Conservation (phyloP, 140 eudicot genomes). For the Erigeron philadelphicus region DNA sequence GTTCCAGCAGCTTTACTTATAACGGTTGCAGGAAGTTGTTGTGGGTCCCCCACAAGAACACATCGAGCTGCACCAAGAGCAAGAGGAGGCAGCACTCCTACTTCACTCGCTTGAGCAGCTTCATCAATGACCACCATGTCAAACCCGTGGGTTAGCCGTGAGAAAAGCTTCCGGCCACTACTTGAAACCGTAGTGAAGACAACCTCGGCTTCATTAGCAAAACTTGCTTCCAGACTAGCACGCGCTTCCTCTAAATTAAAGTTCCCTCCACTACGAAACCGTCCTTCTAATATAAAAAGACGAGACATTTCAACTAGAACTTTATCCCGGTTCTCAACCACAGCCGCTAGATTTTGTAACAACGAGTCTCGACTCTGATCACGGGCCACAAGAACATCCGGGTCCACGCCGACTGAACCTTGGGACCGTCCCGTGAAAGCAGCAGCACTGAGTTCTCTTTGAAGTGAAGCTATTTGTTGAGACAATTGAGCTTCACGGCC, state of each 20-base stretch:
- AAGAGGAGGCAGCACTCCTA: constrained; percentile 86
- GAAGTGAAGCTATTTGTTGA: constrained; percentile 72
- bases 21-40: constrained; percentile 98
- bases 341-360: constrained; percentile 91
- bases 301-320: constrained; percentile 88
- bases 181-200: constrained; percentile 95
- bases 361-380: constrained; percentile 84
- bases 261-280: constrained; percentile 62
- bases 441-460: constrained; percentile 65
- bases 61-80: constrained; percentile 98
- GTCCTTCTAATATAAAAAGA: constrained; percentile 67
- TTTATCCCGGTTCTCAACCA: constrained; percentile 83
- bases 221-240: constrained; percentile 92
- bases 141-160: constrained; percentile 92
- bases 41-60: constrained; percentile 98
- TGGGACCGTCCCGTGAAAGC: constrained; percentile 83
- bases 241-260: constrained; percentile 96
- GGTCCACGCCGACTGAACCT: constrained; percentile 97
- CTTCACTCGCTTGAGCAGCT: constrained; percentile 99
- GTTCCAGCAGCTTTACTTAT: constrained; percentile 99
- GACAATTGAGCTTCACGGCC: constrained; percentile 75
- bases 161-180: constrained; percentile 88
- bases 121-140: constrained; percentile 99
- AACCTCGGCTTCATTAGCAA: constrained; percentile 96
- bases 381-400: constrained; percentile 83